These are phyloP conservation scores for Ricinus communis DNA, from an alignment of 345 rosid species.

Conservation along the genomic window DNA sequence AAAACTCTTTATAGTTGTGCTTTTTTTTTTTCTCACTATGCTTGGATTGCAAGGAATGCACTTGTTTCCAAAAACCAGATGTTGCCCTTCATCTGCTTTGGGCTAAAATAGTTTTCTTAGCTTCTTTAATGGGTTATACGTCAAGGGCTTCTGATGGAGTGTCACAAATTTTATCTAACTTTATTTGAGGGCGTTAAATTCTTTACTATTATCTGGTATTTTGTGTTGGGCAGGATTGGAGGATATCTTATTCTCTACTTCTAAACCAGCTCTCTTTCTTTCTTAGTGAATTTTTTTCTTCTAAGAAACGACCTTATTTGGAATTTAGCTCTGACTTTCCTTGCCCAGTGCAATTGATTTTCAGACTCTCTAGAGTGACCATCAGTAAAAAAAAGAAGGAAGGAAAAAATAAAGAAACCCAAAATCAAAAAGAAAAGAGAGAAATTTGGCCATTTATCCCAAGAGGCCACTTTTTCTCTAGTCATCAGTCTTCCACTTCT, in stretches of 20 bases:
- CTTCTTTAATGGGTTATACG: neutral
- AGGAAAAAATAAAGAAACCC: too few species aligned
- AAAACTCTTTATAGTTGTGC: neutral
- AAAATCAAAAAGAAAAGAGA: too few species aligned
- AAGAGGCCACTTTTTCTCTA: too few species aligned
- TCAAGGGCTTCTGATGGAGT: neutral
- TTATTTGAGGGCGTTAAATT: neutral
- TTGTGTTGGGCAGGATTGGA: neutral
- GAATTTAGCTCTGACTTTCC: too few species aligned
- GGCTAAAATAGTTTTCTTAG: neutral
- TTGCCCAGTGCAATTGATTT: too few species aligned
- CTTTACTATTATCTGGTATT: neutral
- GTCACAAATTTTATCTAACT: neutral
- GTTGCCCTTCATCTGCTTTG: too few species aligned
- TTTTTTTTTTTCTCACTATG: neutral
- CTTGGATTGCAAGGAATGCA: neutral
- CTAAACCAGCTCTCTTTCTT: neutral
- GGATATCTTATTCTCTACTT: neutral
- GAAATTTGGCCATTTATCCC: too few species aligned
- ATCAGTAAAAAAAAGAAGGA: too few species aligned
- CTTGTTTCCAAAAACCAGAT: neutral
- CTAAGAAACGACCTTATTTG: too few species aligned
- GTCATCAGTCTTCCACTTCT: neutral
- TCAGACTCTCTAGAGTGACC: too few species aligned
- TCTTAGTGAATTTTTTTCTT: neutral